Evolutionary conservation across 192 early-diverging fungal genomes (phyloP).

Genomic region (Linnemannia hyalina): DNA sequence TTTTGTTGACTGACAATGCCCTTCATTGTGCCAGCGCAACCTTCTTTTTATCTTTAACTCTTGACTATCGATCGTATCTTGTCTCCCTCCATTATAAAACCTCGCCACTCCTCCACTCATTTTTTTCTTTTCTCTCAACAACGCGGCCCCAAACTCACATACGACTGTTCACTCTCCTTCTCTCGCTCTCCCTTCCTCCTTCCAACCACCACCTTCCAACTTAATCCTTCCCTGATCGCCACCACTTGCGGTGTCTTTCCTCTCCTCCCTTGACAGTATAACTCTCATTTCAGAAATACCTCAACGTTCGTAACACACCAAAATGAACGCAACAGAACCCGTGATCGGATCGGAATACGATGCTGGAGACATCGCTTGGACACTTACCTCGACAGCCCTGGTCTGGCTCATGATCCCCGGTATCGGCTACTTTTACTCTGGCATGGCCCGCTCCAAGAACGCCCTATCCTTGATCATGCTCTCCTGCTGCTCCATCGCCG

Average conservation of each 20-base stretch:
- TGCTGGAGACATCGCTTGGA: slow-evolving; percentile 75
- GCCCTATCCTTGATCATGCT: slow-evolving; percentile 91
- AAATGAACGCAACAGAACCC: slow-evolving; percentile 21
- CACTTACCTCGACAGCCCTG: slow-evolving; percentile 78
- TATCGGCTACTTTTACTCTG: slow-evolving; percentile 96
- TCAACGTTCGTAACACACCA: background rate
- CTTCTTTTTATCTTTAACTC: background rate
- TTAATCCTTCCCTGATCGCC: background rate
- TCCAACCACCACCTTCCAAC: background rate
- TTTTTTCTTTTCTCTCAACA: slow-evolving; percentile 22
- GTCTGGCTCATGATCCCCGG: slow-evolving; percentile 98
- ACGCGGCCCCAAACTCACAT: background rate
- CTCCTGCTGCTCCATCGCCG: slow-evolving; percentile 81
- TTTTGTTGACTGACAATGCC: too few species aligned
- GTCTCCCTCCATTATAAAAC: background rate
- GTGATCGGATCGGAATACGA: slow-evolving; percentile 29
- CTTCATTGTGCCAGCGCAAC: too few species aligned
- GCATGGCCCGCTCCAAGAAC: slow-evolving; percentile 94
- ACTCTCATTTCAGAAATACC: background rate
- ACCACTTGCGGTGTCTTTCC: slow-evolving; percentile 7
- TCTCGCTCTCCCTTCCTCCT: background rate
- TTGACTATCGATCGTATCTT: background rate
- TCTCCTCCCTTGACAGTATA: background rate
- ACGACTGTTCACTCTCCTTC: slow-evolving; percentile 13
- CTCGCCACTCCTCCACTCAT: background rate